These are phyloP conservation scores for Chondrus crispus DNA, from an alignment of 23 red algal genomes.

Conservation along the genomic window DNA sequence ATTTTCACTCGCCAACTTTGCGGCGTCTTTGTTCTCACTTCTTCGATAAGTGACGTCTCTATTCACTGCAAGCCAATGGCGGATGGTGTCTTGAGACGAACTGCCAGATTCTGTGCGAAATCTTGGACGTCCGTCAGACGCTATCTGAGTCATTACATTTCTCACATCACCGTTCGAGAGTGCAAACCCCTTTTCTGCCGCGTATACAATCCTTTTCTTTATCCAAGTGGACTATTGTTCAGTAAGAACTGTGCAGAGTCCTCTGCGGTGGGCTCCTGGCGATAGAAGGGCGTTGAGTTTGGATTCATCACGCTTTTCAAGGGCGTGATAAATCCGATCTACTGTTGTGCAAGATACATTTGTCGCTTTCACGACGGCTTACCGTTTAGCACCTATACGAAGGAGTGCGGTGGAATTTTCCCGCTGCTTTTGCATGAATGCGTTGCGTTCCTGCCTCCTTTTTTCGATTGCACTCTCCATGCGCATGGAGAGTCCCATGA, in stretches of 20 bases:
- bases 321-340: neutral
- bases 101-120: too few relatives aligned
- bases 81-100: too few relatives aligned
- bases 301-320: neutral
- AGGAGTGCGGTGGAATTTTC: too few relatives aligned
- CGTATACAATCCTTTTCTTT: neutral
- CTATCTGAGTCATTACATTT: neutral
- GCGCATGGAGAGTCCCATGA: neutral
- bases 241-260: neutral
- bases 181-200: neutral
- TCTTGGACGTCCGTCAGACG: neutral
- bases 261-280: neutral
- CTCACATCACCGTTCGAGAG: neutral
- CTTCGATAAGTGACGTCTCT: neutral
- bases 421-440: too few relatives aligned
- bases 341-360: neutral
- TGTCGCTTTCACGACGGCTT: neutral
- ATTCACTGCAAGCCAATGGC: too few relatives aligned
- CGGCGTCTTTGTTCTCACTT: neutral
- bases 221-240: neutral
- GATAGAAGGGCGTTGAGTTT: neutral
- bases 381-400: neutral
- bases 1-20: neutral
- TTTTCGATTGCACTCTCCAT: neutral
- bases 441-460: too few relatives aligned